Evolutionary conservation across 139 green algal species (phyloP).

Genomic region (Edaphochlamys debaryana): DNA sequence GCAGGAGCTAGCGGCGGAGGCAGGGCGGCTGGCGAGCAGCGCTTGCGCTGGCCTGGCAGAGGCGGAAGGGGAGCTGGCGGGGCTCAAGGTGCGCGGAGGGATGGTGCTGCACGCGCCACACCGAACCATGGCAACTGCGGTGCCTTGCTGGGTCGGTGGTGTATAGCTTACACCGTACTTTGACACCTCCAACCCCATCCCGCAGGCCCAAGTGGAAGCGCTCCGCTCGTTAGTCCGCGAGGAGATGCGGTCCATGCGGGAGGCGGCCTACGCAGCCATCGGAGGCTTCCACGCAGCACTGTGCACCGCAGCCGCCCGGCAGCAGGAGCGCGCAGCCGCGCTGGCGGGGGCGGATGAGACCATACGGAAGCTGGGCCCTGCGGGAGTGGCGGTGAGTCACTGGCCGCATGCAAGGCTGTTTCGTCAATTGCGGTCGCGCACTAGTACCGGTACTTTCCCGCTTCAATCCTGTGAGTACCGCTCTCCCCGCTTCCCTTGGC

Average conservation of each 20-base stretch:
- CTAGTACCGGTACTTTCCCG: too few relatives aligned
- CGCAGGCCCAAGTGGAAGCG: constrained; percentile 4
- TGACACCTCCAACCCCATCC: too few relatives aligned
- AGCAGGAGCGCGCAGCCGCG: neutral
- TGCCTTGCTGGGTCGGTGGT: too few relatives aligned
- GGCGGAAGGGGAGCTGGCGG: neutral
- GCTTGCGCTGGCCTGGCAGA: neutral
- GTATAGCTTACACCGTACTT: too few relatives aligned
- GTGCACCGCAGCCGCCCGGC: neutral
- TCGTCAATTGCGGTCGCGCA: too few relatives aligned
- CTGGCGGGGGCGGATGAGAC: constrained; percentile 1
- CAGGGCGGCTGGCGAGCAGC: neutral
- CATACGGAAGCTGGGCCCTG: constrained; percentile 12
- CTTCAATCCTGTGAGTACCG: too few relatives aligned
- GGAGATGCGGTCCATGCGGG: constrained; percentile 5
- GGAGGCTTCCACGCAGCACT: constrained; percentile 33
- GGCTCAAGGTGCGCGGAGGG: neutral
- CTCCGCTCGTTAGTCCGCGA: neutral
- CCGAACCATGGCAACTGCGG: too few relatives aligned
- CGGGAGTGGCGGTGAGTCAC: neutral
- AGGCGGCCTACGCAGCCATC: constrained; percentile 34
- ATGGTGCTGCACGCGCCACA: too few relatives aligned
- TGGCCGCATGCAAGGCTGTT: too few relatives aligned
- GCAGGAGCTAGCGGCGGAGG: constrained; percentile 3
- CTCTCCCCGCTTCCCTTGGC: too few relatives aligned